Evolutionary conservation across 2,329 filamentous ascomycete genomes (phyloP), one percentile per base, ranked within the genome.

Genomic region (Whalleya microplaca): DNA sequence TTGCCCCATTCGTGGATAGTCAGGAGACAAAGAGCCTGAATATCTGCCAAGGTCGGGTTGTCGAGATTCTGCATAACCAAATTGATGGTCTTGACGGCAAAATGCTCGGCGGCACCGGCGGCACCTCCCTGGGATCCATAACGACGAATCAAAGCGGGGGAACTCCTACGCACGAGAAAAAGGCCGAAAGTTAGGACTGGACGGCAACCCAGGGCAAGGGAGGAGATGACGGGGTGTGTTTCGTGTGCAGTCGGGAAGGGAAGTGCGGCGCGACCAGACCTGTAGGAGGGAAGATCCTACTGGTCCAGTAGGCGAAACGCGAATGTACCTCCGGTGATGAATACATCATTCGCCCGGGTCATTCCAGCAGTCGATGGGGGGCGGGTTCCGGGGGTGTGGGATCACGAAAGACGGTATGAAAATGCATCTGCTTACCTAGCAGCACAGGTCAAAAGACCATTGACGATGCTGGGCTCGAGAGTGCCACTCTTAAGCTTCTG

Each of bases 1-100:
- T 80, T 81, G 46, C 84, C 84, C 84, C 84, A 86, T 72, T 86
- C 84, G 63, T 86, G 84, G 50, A 86, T 83, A 62, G 84, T 81
- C 62, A 86, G 72, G 52, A 86, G 76, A 71, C 84, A 85, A 27
- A 86, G 74, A 47, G 83, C 80, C 73, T 86, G 84, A 55, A 86
- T 84, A 59, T 86, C 84, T 53, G 82, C 81, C 41, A 86, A 78
- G 59, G 77, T 82, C 21, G 84, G 83, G 61, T 84, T 81, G 63
- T 86, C 83, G 47, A 86, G 71, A 42, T 82, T 82, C 71, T 82
- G 76, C 74, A 83, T 84, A 69, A 86, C 80, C 56, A 82, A 72
- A 65, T 75, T 76, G 70, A 84, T 80, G 9, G 82, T 78, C 77
- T 86, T 86, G 66, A 76, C 72, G 23, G 82, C 82, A 69, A 84